phyloP scores from a whole-genome alignment of 306 rosid genomes.

The Pyrus pyrifolia region DNA sequence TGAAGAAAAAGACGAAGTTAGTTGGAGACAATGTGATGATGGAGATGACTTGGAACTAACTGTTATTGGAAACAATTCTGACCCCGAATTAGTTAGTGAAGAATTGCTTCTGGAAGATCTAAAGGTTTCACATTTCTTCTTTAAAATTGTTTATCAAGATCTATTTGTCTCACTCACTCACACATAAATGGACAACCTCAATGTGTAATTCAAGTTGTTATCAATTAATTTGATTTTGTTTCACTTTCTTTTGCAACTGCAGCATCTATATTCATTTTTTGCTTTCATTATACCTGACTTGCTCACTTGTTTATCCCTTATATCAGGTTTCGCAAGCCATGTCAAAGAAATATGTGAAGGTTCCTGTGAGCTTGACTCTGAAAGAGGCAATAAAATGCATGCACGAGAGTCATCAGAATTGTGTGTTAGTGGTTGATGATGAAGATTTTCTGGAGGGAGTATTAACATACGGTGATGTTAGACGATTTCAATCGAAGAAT shows the following conservation, averaged over 20 bases:
- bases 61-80: constrained; percentile 35
- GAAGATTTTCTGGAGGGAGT: constrained; percentile 85
- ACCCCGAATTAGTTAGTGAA: constrained; percentile 45
- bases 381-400: constrained; percentile 66
- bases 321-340: constrained; percentile 75
- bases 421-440: constrained; percentile 64
- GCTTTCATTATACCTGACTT: not conserved
- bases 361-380: constrained; percentile 39
- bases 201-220: not conserved
- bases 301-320: constrained; percentile 9
- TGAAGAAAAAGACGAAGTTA: constrained; percentile 42
- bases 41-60: constrained; percentile 60
- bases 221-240: not conserved
- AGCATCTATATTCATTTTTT: not conserved
- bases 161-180: not conserved
- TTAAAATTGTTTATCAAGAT: constrained; percentile 4
- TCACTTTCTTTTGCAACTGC: constrained; percentile 3
- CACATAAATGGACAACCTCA: not conserved
- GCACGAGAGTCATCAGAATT: constrained; percentile 64
- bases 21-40: constrained; percentile 35
- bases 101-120: constrained; percentile 70
- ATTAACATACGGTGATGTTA: constrained; percentile 76
- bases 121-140: constrained; percentile 43
- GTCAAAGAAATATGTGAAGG: constrained; percentile 66
- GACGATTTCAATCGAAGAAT: constrained; percentile 52